Evolutionary conservation across 495 filamentous ascomycete species (phyloP), one percentile per base, ranked within the genome.

Genomic region (Neurospora sp.): DNA sequence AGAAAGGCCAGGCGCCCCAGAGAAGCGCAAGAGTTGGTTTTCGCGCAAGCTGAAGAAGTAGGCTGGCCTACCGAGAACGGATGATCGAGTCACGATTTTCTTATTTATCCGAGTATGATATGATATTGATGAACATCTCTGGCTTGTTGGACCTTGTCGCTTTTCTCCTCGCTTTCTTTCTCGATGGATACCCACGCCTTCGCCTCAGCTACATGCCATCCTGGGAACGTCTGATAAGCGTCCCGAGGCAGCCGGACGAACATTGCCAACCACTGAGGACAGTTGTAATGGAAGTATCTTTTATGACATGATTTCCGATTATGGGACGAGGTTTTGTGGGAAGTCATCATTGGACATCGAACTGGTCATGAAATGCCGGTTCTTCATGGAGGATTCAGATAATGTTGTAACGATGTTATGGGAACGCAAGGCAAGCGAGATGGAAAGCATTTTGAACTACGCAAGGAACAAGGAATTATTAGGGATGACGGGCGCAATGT

Each of bases 21-120:
- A 94, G 73, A 97, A 97, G 85, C 86, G 91, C 72, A 94, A 93
- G 85, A 93, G 93, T 77, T 97, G 94, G 94, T 90, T 98, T 72
- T 89, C 92, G 78, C 88, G 88, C 70, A 86, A 65, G 27, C 27
- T 65, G 53, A 65, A 65, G 53, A 65, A 35, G 27, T 65, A 65
- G 53, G 53, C 53, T 37, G 27, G 53, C 27, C 53, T 65, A 35
- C 27, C 10, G 27, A 27, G 53, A 65, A 35, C 35, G 53, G 53
- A 65, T 18, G 27, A 35, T 65, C 27, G 53, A 16, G 12, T 65
- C 53, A 65, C 53, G 27, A 35, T 37, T 65, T 61, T 65, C 14
- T 37, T 16, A 8, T 65, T 27, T 65, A 61, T 61, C 27, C 27
- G 27, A 18, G 27, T 65, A 37, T 65, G 53, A 8, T 31, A 65